Base-by-base conservation (phyloP, 2,329 filamentous ascomycete genomes). In the Allantophomopsis cytisporea region DNA sequence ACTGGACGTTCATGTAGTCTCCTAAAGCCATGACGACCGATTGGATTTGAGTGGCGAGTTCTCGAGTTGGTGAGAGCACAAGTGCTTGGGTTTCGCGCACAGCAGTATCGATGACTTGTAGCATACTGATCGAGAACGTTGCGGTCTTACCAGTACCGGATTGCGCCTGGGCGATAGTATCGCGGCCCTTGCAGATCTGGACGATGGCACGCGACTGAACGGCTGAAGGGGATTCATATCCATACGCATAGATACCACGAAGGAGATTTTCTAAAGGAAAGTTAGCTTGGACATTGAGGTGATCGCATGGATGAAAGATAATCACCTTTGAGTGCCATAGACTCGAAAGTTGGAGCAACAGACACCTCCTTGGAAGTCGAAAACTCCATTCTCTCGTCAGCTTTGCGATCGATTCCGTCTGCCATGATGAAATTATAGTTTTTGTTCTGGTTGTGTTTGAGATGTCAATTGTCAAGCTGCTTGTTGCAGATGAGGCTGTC, bases 1-100 rank as follows among this genome's bases (percentile, higher is more conserved):
- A 98, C 64, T 98, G 88, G 3, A 98, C 86, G 58, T 95, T 95
- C 91, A 98, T 96, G 70, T 95, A 98, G 63, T 98, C 91, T 49
- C 91, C 91, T n/a, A 98, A 76, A n/a, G 91, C 91, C 79, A 96
- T 94, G 51, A 98, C 83, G 43, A 98, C 91, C 30, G 86, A 94
- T 65, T 98, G 91, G 48, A 98, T 98, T 65, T 98, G 91, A 20
- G 89, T 95, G 35, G 91, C 91, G 48, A 98, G 70, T 72, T 98
- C 91, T 58, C 91, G 86, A 15, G 89, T 96, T 2, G 91, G 91
- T 4, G 91, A 95, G 7, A 98, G 76, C 8, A 98, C 88, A 35
- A 98, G 78, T 5, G 91, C 91, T 68, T 95, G 88, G 31, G 85
- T 91, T 64, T 94, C 85, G 53, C 87, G 82, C 40, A 94, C 81